Base-by-base conservation (phyloP, 106 monocot species). In the Narthecium ossifragum region DNA sequence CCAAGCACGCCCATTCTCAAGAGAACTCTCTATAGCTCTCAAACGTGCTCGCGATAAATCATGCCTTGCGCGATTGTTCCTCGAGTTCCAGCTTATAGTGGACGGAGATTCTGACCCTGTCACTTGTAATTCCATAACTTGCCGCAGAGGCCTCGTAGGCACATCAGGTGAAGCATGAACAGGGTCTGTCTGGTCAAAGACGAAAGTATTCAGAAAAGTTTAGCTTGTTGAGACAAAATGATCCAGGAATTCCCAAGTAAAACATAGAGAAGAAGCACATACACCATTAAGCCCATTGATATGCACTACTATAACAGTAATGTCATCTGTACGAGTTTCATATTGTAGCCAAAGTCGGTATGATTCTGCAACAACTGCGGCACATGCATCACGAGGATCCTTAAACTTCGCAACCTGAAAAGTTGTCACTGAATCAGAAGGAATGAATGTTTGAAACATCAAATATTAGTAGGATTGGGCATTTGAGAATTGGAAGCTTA, bases 251-350 rank as follows among this genome's bases (percentile, higher is more conserved):
- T 29, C 7, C 3, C 20, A 20, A 76, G 34, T 15, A 37, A 62
- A 43, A 27, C 30, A 69, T 2, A 31, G 15, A 60, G 53, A 65
- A 10, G 1, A 68, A 63, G 5, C 8, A 20, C 90, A 24, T 98
- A 98, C 96, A 65, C 80, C 65, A 74, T 72, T 68, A 57, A 98
- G 63, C 57, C 90, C 96, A 57, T 84, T 82, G 64, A 91, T 61
- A 74, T 91, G 96, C 36, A 82, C 96, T 66, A 98, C 76, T 67
- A 98, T 84, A 55, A 98, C 79, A 62, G 96, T 98, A 65, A 98
- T 98, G 58, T 98, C 96, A 76, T 98, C 96, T 0, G 96, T 98
- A 53, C 96, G 90, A 76, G 87, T 98, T 87, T 98, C 96, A 56
- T 87, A 91, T 55, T 98, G 90, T 53, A 98, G 78, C 96, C 96